Conservation (phyloP, 331 rosid genomes). For the Quercus tomentella region DNA sequence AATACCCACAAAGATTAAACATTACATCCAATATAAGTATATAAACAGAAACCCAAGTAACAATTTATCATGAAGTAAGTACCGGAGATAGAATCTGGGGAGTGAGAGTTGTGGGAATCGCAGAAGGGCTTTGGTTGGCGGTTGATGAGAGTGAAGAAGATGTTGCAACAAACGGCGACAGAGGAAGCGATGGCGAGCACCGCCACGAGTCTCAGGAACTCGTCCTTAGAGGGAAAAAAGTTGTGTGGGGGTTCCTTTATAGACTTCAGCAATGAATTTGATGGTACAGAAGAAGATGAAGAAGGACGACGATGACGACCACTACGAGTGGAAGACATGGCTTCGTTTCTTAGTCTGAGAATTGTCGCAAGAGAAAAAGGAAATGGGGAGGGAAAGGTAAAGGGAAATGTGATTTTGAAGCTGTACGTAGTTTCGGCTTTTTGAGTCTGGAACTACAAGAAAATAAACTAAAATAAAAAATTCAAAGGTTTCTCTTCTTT, state of each 20-base stretch:
- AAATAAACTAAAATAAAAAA: no score
- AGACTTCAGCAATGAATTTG: conserved; percentile 16
- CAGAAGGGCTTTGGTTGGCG: conserved; percentile 57
- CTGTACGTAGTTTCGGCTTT: no score
- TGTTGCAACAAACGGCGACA: conserved; percentile 49
- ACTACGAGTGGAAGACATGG: conserved; percentile 34
- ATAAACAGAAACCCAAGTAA: no score
- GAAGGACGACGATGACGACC: not conserved
- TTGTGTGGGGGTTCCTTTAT: conserved; percentile 53
- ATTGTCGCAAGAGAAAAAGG: no score
- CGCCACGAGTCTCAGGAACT: conserved; percentile 40
- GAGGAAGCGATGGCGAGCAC: conserved; percentile 53
- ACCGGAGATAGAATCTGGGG: conserved; percentile 46
- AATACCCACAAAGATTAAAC: not conserved
- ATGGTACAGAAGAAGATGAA: not conserved
- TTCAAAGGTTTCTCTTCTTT: no score
- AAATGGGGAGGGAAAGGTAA: no score
- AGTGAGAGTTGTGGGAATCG: conserved; percentile 27
- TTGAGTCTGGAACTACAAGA: no score
- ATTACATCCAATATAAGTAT: not conserved
- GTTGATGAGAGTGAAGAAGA: conserved; percentile 32
- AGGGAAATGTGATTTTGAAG: no score
- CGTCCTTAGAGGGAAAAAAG: conserved; percentile 66
- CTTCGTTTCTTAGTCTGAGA: not conserved
- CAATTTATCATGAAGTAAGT: not conserved